Percentiles rank a stretch among this genome's conserved stretches.
phyloP scores from a whole-genome alignment of 192 early-diverging fungal genomes.

The Neocallimastix lanati region DNA sequence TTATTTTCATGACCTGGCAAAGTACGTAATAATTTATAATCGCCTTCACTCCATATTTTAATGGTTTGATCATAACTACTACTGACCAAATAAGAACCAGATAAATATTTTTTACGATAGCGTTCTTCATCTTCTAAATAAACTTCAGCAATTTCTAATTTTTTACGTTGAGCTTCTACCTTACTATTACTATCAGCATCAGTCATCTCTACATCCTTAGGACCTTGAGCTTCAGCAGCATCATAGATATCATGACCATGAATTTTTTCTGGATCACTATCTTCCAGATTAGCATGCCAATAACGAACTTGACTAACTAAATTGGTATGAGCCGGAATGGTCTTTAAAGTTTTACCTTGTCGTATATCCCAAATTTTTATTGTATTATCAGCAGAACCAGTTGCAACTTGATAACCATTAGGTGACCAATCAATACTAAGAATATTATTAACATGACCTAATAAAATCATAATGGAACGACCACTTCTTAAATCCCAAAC shows the following conservation, averaged over 20 bases:
- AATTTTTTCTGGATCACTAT: constrained; percentile 9
- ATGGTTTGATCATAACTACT: constrained; percentile 76
- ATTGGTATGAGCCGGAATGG: constrained; percentile 82
- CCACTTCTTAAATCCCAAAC: constrained; percentile 94
- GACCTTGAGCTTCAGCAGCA: neutral
- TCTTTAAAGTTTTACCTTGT: constrained; percentile 47
- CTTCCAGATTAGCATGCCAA: constrained; percentile 16
- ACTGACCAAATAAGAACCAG: constrained; percentile 63
- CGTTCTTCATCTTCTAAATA: constrained; percentile 2
- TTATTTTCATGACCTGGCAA: constrained; percentile 77
- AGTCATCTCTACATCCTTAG: neutral
- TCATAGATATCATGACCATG: constrained; percentile 12
- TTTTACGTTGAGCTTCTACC: too few relatives aligned
- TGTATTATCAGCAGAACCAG: constrained; percentile 79
- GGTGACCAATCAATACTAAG: constrained; percentile 76
- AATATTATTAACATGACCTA: constrained; percentile 85
- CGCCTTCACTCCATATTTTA: constrained; percentile 84
- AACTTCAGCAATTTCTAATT: neutral
- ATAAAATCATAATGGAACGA: constrained; percentile 63
- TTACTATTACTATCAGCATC: too few relatives aligned
- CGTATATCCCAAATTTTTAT: constrained; percentile 88
- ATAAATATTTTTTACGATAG: constrained; percentile 18
- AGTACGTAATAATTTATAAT: constrained; percentile 77
- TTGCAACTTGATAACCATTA: constrained; percentile 80
- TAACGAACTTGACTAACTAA: constrained; percentile 61